phyloP scores from a whole-genome alignment of 2,329 filamentous ascomycete genomes.

The Nigrospora oryzae region DNA sequence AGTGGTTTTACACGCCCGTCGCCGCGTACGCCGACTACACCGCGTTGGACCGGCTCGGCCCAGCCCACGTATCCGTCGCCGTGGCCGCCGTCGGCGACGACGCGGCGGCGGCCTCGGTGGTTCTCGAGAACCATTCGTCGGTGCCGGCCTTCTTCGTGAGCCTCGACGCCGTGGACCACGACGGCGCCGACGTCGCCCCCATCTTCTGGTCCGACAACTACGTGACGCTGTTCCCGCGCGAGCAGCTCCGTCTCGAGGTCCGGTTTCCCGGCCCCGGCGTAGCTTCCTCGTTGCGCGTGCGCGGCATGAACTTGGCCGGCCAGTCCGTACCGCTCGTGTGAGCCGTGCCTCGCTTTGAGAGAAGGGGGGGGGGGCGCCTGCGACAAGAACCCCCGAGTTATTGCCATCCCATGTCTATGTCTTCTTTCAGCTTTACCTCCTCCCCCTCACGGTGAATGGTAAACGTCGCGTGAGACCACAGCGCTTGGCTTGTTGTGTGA shows the following conservation, averaged over 20 bases:
- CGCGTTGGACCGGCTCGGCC: slow-evolving; percentile 28
- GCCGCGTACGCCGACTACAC: slow-evolving; percentile 39
- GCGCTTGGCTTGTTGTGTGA: too few species aligned
- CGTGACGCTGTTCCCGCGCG: slow-evolving; percentile 49
- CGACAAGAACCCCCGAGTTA: too few species aligned
- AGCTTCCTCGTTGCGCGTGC: not conserved
- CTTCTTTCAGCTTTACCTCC: too few species aligned
- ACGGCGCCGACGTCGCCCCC: slow-evolving; percentile 36
- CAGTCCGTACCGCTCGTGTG: too few species aligned
- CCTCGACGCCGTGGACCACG: slow-evolving; percentile 36
- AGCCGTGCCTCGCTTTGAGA: too few species aligned
- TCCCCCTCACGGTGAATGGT: too few species aligned
- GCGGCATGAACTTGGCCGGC: too few species aligned
- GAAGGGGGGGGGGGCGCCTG: too few species aligned
- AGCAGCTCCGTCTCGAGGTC: slow-evolving; percentile 34
- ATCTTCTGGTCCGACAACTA: slow-evolving; percentile 56
- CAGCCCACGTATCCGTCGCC: slow-evolving; percentile 26
- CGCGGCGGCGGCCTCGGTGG: slow-evolving; percentile 17
- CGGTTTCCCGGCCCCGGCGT: slow-evolving; percentile 1
- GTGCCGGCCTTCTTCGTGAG: slow-evolving; percentile 51
- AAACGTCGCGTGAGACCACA: too few species aligned
- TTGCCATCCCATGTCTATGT: too few species aligned
- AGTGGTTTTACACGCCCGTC: slow-evolving; percentile 52
- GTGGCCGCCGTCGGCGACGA: slow-evolving; percentile 4
- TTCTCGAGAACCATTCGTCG: slow-evolving; percentile 40